Evolutionary conservation across 164 flowering plant genomes (phyloP).

Genomic region (Dillenia suffruticosa): DNA sequence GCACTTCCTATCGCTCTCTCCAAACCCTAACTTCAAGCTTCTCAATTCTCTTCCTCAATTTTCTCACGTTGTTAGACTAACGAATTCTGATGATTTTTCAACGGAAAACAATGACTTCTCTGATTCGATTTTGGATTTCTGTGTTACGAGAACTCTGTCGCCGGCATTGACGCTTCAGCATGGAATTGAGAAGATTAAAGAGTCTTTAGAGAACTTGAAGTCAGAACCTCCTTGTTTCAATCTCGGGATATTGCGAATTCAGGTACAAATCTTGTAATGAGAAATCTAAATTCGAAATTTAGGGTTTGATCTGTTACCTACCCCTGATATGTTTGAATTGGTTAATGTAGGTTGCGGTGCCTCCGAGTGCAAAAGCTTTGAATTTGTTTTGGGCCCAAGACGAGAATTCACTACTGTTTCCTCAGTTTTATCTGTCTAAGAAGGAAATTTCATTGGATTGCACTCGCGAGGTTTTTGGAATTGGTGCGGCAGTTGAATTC

Average conservation of each 20-base stretch:
- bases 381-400: slow-evolving; percentile 71
- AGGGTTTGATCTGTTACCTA: neutral
- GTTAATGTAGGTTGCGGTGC: slow-evolving; percentile 64
- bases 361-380: slow-evolving; percentile 73
- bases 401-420: slow-evolving; percentile 49
- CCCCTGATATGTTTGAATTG: no score
- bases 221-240: slow-evolving; percentile 42
- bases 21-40: slow-evolving; percentile 18
- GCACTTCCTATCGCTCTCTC: slow-evolving; percentile 3
- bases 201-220: slow-evolving; percentile 57
- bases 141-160: slow-evolving; percentile 53
- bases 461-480: slow-evolving; percentile 61
- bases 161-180: slow-evolving; percentile 75
- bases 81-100: slow-evolving; percentile 23
- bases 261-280: slow-evolving; percentile 32
- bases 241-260: slow-evolving; percentile 67
- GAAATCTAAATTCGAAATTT: neutral
- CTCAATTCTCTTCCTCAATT: neutral
- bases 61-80: slow-evolving; percentile 11
- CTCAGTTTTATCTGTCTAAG: slow-evolving; percentile 70
- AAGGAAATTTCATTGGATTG: slow-evolving; percentile 25
- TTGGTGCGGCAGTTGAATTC: slow-evolving; percentile 69
- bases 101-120: slow-evolving; percentile 13
- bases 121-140: slow-evolving; percentile 49
- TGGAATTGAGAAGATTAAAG: slow-evolving; percentile 52